phyloP scores from a whole-genome alignment of 1,284 basidiomycete genomes.

The Trametes pubescens region DNA sequence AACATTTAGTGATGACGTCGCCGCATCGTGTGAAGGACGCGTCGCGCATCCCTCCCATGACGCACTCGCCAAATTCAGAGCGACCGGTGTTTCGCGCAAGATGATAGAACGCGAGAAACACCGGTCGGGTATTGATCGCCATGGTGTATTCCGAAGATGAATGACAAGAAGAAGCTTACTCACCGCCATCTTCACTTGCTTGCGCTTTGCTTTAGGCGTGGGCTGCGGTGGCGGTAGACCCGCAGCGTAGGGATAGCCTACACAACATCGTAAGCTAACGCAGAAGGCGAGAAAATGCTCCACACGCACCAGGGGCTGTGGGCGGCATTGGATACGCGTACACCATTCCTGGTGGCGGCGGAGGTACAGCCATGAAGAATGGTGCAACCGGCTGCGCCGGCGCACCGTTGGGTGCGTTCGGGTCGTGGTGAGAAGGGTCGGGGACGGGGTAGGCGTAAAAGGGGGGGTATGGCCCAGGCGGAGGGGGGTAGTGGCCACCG shows the following conservation, averaged over 20 bases:
- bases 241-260: conserved; percentile 47
- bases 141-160: conserved; percentile 3
- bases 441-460: conserved; percentile 54
- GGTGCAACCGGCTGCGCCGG: conserved; percentile 40
- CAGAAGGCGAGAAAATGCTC: conserved; percentile 4
- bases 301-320: conserved; percentile 55
- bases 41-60: background rate
- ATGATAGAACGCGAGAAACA: conserved; percentile 25
- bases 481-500: conserved; percentile 54
- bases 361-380: conserved; percentile 62
- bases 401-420: conserved; percentile 53
- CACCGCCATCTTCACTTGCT: conserved; percentile 90
- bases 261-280: conserved; percentile 22
- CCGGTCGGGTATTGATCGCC: conserved; percentile 12
- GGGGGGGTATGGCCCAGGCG: conserved; percentile 55
- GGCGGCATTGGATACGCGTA: conserved; percentile 62
- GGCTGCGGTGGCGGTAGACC: conserved; percentile 34
- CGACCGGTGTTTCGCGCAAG: conserved; percentile 24
- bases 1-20: too few species aligned
- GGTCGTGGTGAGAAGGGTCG: conserved; percentile 51
- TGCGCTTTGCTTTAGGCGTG: conserved; percentile 68
- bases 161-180: conserved; percentile 42
- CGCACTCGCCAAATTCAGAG: background rate
- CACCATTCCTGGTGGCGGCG: conserved; percentile 65
- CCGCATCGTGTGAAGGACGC: too few species aligned